A percentile compares a stretch with the other conserved stretches of the same genome.
Evolutionary conservation across 768 basidiomycete genomes (phyloP).

Genomic region (Imleria badia): DNA sequence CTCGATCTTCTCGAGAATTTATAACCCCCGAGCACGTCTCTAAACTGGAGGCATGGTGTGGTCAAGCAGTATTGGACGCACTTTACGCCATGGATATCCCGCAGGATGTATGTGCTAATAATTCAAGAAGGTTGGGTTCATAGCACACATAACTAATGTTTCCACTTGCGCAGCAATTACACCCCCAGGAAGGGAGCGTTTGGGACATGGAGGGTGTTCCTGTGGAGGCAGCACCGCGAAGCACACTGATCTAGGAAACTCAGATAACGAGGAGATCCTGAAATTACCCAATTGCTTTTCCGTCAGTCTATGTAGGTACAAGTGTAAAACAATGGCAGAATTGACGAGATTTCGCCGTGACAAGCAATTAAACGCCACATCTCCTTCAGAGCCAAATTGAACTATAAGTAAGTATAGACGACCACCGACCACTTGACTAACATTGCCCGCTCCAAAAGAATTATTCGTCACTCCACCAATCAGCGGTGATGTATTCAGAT

Average conservation of each 20-base stretch:
- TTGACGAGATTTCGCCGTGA: background rate
- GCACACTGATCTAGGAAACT: background rate
- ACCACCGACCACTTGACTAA: background rate
- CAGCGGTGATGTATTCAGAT: background rate
- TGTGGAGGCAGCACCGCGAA: conserved; percentile 12
- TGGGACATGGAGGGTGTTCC: conserved; percentile 40
- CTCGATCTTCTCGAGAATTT: conserved; percentile 67
- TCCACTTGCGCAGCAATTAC: conserved; percentile 43
- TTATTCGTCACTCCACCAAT: background rate
- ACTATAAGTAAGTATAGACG: background rate
- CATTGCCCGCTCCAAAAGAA: background rate
- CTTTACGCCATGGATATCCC: conserved; percentile 48
- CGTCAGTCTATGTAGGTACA: background rate
- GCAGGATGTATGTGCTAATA: conserved; percentile 41
- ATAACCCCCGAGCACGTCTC: conserved; percentile 68
- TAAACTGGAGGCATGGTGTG: conserved; percentile 60
- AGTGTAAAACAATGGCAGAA: background rate
- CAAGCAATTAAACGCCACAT: conserved; percentile 26
- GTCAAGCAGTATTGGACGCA: conserved; percentile 58
- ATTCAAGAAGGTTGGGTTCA: background rate
- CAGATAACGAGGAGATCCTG: background rate
- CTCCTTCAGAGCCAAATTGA: conserved; percentile 16
- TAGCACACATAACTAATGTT: conserved; percentile 10
- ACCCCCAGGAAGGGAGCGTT: conserved; percentile 54
- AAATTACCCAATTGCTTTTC: background rate